Evolutionary conservation across 805 yeast species (phyloP).

Genomic region (Wickerhamiella bombiphila): DNA sequence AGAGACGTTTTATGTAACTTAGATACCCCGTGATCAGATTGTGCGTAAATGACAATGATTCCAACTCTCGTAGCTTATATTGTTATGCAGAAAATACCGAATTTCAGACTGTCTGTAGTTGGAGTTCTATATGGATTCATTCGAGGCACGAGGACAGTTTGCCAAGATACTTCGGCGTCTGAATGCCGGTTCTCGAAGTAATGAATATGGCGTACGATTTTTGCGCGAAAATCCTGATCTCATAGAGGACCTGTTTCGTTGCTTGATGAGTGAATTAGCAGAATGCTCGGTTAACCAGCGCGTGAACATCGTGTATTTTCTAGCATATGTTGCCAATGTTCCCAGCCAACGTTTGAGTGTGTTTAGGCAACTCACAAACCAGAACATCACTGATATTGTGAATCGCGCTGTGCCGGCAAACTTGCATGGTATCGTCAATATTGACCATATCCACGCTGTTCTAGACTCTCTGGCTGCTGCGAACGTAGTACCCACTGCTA

Average conservation of each 20-base stretch:
- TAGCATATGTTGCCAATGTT: slow-evolving; percentile 40
- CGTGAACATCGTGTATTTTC: slow-evolving; percentile 51
- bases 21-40: no score
- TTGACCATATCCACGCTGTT: not conserved
- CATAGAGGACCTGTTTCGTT: slow-evolving; percentile 54
- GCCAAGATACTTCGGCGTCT: slow-evolving; percentile 48
- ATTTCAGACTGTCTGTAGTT: no score
- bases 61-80: no score
- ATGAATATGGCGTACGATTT: slow-evolving; percentile 19
- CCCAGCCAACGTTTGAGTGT: slow-evolving; percentile 1
- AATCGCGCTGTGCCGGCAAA: slow-evolving; percentile 11
- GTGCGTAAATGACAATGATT: no score
- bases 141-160: slow-evolving; percentile 70
- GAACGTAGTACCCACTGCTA: slow-evolving; percentile 2
- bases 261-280: slow-evolving; percentile 46
- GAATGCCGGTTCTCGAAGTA: slow-evolving; percentile 37
- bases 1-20: no score
- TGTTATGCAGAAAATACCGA: no score
- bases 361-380: not conserved
- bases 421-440: slow-evolving; percentile 8
- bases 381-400: slow-evolving; percentile 2
- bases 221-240: slow-evolving; percentile 31
- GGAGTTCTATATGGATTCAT: slow-evolving; percentile 95
- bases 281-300: slow-evolving; percentile 36
- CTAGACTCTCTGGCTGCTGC: slow-evolving; percentile 1